A percentile compares a stretch with the other conserved stretches of the same genome.
phyloP scores from a whole-genome alignment of 2,329 filamentous ascomycete species.

The Pseudogymnoascus sp. region DNA sequence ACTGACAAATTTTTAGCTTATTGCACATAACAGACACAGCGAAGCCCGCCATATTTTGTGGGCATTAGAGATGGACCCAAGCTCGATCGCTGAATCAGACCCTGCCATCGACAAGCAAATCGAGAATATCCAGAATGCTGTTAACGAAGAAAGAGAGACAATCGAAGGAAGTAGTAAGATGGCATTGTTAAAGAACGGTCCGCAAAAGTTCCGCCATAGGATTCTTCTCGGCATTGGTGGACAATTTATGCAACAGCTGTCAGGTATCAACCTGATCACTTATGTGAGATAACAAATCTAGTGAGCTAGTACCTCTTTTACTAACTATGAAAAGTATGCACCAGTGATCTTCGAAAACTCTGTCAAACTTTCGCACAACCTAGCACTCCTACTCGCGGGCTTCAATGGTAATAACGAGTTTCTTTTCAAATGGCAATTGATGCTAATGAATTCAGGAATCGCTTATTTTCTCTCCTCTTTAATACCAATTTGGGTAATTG shows the following conservation, averaged over 20 bases:
- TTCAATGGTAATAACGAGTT: constrained; percentile 27
- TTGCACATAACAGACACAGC: constrained; percentile 21
- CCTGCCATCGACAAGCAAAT: constrained; percentile 21
- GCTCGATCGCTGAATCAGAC: constrained; percentile 22
- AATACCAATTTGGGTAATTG: constrained; percentile 31
- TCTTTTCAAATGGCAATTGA: not conserved
- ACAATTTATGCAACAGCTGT: constrained; percentile 39
- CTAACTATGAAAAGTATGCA: constrained; percentile 24
- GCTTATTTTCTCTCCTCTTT: constrained; percentile 31
- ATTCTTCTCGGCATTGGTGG: constrained; percentile 35
- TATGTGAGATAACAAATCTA: constrained; percentile 17
- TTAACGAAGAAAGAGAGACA: constrained; percentile 34
- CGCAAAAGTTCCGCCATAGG: constrained; percentile 34
- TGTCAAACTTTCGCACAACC: constrained; percentile 35
- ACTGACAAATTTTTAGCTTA: constrained; percentile 16
- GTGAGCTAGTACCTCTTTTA: not conserved
- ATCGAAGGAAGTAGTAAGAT: constrained; percentile 27
- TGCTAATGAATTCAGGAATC: constrained; percentile 23
- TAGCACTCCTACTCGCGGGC: constrained; percentile 45
- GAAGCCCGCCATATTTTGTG: constrained; percentile 26
- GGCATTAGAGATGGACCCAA: constrained; percentile 26
- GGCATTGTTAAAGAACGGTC: constrained; percentile 34
- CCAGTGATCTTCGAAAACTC: constrained; percentile 40
- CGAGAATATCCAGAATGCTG: constrained; percentile 32
- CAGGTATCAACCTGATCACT: constrained; percentile 24